These are phyloP conservation scores for Pseudogymnoascus sp. DNA, from an alignment of 2,329 filamentous ascomycete species.

Conservation along the genomic window DNA sequence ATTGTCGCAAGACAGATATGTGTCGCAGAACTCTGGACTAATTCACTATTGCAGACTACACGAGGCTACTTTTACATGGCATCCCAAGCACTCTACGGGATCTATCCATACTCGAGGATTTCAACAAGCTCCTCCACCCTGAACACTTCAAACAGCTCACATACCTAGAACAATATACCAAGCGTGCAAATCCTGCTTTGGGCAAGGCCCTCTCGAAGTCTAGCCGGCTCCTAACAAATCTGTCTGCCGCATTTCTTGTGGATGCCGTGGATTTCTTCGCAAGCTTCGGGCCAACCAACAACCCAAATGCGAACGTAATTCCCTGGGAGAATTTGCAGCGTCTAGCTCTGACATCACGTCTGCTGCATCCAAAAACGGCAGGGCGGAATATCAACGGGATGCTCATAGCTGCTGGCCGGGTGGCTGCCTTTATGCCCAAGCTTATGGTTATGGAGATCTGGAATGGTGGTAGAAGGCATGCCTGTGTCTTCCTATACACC, in stretches of 20 bases:
- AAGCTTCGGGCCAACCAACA: background rate
- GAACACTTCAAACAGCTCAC: background rate
- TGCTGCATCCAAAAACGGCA: conserved; percentile 10
- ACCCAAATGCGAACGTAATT: conserved; percentile 9
- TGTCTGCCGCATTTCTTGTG: conserved; percentile 18
- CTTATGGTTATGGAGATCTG: conserved; percentile 16
- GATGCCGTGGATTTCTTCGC: conserved; percentile 18
- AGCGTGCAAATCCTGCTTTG: conserved; percentile 9
- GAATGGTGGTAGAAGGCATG: conserved; percentile 14
- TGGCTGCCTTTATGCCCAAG: conserved; percentile 14
- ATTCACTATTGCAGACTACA: conserved; percentile 12
- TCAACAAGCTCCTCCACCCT: conserved; percentile 12
- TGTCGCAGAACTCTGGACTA: conserved; percentile 10
- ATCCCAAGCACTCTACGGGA: conserved; percentile 13
- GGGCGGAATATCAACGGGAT: conserved; percentile 10
- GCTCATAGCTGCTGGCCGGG: conserved; percentile 11
- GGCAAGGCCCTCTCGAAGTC: conserved; percentile 13
- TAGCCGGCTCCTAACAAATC: conserved; percentile 17
- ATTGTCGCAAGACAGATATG: background rate
- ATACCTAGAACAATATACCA: background rate
- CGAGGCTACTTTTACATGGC: conserved; percentile 22
- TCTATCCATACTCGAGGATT: conserved; percentile 14
- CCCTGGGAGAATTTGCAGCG: conserved; percentile 17
- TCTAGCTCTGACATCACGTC: conserved; percentile 18
- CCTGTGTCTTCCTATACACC: conserved; percentile 13